These are phyloP conservation scores for Cutaneotrichosporon mucoides DNA, from an alignment of 1,284 basidiomycete species.

Conservation along the genomic window DNA sequence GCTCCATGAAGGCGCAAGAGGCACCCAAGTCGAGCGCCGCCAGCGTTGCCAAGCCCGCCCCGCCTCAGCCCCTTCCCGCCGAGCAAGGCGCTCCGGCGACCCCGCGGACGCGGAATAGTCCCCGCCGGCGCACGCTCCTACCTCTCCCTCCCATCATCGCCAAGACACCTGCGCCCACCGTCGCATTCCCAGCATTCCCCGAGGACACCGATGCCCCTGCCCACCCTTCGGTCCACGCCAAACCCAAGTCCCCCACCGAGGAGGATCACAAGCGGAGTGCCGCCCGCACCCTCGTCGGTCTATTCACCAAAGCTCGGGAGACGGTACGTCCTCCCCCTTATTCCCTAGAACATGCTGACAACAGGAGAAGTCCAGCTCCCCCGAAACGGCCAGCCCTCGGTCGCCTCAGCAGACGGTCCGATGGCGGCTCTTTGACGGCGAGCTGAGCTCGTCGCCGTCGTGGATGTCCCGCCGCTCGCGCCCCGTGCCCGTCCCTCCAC, in stretches of 20 bases:
- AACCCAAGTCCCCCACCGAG: background rate
- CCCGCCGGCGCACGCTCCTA: too few species aligned
- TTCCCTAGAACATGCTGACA: too few species aligned
- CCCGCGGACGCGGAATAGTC: too few species aligned
- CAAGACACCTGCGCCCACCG: background rate
- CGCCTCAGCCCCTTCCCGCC: background rate
- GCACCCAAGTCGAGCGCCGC: too few species aligned
- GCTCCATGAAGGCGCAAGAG: background rate
- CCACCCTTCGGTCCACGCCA: too few species aligned
- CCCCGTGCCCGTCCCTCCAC: background rate
- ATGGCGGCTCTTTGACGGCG: background rate
- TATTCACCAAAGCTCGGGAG: conserved; percentile 1
- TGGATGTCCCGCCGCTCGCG: background rate
- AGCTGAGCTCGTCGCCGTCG: background rate
- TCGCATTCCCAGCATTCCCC: background rate
- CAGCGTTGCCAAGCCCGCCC: too few species aligned
- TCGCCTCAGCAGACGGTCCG: background rate
- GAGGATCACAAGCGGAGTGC: background rate
- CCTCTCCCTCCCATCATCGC: background rate
- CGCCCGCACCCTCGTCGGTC: background rate
- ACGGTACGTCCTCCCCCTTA: background rate
- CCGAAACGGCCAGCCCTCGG: background rate
- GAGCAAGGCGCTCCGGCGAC: background rate
- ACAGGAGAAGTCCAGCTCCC: background rate
- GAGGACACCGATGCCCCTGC: background rate